A percentile compares a stretch with the other conserved stretches of the same genome.
These are phyloP conservation scores for Pisolithus albus DNA, from an alignment of 768 basidiomycete genomes.

Conservation along the genomic window DNA sequence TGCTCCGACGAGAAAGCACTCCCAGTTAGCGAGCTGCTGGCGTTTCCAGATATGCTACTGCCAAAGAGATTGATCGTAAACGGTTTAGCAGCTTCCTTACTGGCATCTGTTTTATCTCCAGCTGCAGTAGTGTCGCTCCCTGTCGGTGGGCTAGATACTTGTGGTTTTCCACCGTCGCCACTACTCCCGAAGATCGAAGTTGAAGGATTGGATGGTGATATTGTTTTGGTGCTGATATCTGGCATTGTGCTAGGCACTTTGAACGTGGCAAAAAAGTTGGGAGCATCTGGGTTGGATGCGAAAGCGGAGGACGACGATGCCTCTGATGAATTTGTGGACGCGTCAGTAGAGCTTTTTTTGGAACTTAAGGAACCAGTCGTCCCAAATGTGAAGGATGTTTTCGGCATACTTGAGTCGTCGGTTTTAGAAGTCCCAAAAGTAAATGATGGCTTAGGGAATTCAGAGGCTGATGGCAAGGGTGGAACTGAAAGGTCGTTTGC, in stretches of 20 bases:
- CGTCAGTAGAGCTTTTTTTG: slow-evolving; percentile 2
- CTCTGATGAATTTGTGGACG: slow-evolving; percentile 10
- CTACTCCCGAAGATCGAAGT: slow-evolving; percentile 19
- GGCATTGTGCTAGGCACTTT: slow-evolving; percentile 14
- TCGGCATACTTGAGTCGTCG: slow-evolving; percentile 4
- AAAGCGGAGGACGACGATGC: slow-evolving; percentile 9
- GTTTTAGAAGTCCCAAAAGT: slow-evolving; percentile 14
- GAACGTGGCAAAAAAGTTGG: slow-evolving; percentile 18
- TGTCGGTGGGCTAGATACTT: slow-evolving; percentile 5
- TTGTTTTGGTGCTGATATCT: slow-evolving; percentile 18
- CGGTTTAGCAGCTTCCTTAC: slow-evolving; percentile 7
- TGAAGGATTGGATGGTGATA: slow-evolving; percentile 17
- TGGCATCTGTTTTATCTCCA: slow-evolving; percentile 6
- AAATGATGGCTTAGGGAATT: slow-evolving; percentile 26
- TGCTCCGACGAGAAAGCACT: slow-evolving; percentile 19
- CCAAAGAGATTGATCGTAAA: slow-evolving; percentile 14
- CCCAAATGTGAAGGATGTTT: slow-evolving; percentile 16
- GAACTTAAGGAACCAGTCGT: slow-evolving; percentile 1
- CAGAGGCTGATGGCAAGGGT: slow-evolving; percentile 10
- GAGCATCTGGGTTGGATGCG: slow-evolving; percentile 8
- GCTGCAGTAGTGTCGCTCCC: slow-evolving; percentile 1
- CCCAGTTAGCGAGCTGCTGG: slow-evolving; percentile 4
- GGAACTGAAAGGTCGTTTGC: slow-evolving; percentile 8
- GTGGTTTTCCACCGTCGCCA: slow-evolving; percentile 12
- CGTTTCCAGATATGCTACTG: slow-evolving; percentile 5